phyloP scores from a whole-genome alignment of 768 basidiomycete species.

The Termitomyces titanicus region DNA sequence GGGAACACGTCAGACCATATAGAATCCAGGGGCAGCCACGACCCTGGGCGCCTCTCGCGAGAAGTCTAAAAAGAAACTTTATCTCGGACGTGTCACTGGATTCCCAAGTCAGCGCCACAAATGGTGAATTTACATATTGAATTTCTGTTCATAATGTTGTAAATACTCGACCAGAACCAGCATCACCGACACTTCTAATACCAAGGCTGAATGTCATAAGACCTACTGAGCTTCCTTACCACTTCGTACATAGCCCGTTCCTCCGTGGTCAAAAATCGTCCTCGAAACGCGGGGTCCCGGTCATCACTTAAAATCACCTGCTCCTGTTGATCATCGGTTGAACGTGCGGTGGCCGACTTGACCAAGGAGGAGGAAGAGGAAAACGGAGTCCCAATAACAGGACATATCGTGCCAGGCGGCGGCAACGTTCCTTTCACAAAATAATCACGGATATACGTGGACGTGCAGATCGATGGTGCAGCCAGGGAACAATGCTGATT shows the following conservation, averaged over 20 bases:
- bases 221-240: conserved; percentile 1
- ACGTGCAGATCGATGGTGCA: conserved; percentile 23
- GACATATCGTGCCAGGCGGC: conserved; percentile 34
- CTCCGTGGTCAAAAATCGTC: background rate
- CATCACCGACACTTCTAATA: background rate
- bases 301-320: background rate
- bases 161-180: no score
- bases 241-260: conserved; percentile 2
- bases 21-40: no score
- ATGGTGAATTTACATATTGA: no score
- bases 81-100: no score
- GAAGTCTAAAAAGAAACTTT: no score
- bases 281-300: background rate
- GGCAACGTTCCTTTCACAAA: conserved; percentile 39
- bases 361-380: conserved; percentile 6
- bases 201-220: background rate
- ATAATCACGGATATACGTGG: conserved; percentile 31
- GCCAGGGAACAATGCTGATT: conserved; percentile 22
- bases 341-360: background rate
- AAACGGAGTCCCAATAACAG: conserved; percentile 26
- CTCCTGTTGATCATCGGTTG: background rate
- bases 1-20: no score
- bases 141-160: no score
- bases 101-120: no score
- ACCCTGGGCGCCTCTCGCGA: no score